A percentile compares a stretch with the other conserved stretches of the same genome.
Evolutionary conservation across 106 monocot species (phyloP).

Genomic region (Xerophyta viscosa): DNA sequence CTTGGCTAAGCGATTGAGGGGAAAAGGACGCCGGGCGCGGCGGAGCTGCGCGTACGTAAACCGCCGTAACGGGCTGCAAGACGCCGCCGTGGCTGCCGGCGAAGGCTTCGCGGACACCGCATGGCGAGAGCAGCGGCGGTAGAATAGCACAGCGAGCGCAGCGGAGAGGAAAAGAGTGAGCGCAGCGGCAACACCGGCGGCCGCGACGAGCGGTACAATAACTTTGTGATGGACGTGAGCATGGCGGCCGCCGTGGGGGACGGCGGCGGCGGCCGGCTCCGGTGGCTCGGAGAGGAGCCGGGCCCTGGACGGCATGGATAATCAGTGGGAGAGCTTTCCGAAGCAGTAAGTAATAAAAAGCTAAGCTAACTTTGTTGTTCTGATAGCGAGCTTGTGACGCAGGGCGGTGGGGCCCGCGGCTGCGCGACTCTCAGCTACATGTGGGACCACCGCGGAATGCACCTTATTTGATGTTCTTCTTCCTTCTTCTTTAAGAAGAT

Average conservation of each 20-base stretch:
- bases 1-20: slow-evolving; percentile 46
- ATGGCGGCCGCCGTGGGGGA: background rate
- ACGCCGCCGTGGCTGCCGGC: background rate
- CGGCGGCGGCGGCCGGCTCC: background rate
- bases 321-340: no score
- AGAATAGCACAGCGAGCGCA: slow-evolving; percentile 8
- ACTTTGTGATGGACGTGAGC: background rate
- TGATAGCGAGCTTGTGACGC: no score
- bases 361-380: no score
- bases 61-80: slow-evolving; percentile 16
- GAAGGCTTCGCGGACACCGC: background rate
- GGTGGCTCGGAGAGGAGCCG: slow-evolving; percentile 1
- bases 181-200: background rate
- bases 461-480: no score
- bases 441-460: no score
- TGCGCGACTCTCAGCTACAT: no score
- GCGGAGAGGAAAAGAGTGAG: background rate
- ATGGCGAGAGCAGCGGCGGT: slow-evolving; percentile 13
- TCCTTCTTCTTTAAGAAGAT: no score
- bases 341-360: no score
- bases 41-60: slow-evolving; percentile 55
- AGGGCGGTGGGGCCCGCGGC: no score
- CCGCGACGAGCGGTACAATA: background rate
- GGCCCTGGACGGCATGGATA: slow-evolving; percentile 11
- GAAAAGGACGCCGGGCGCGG: slow-evolving; percentile 41